Evolutionary conservation across 2,329 filamentous ascomycete species (phyloP), one percentile per base, ranked within the genome.

Genomic region (Immersiporthe knoxdaviesiana): DNA sequence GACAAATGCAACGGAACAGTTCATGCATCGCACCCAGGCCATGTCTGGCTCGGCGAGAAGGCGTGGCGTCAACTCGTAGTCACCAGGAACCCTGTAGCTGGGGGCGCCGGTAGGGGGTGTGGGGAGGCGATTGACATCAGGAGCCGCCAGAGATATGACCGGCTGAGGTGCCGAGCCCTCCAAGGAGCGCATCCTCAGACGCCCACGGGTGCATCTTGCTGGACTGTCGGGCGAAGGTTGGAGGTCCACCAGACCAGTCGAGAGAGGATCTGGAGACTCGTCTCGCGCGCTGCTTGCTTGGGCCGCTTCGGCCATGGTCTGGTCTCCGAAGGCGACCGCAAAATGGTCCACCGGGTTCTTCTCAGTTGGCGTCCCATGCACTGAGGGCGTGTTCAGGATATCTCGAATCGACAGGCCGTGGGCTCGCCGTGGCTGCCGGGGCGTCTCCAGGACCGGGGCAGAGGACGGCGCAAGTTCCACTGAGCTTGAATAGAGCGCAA

Each of bases 21-120:
- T 93, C 65, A 89, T 92, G 81, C 96, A 99, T 72, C 93, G 88
- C 59, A 97, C 92, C 95, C 94, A 98, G 76, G 84, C 93, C 84
- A 83, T 94, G 84, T 81, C 84, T 0, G 91, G 89, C 72, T 94
- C 90, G 0, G 90, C 89, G 0, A 97, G 87, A 0, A 97, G 85
- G 16, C 90, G 84, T 0, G 89, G 86, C 0, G 93, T 97, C 27
- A 95, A 88, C 39, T 92, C 90, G 80, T 98, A 98, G 79, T 96
- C 92, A 0, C 92, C 91, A 0, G 91, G 91, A 0, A 83, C 81
- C 41, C 92, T 90, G 12, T 77, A 63, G 14, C 76, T 76, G 1
- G 77, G 74, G 10, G 77, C 79, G 3, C 12, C 37, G 1, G 14
- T 52, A 0, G 62, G 27, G 41, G 56, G 44, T 18, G 59, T 44